Base-by-base conservation (phyloP, 192 early-diverging fungal genomes). In the Neocallimastix lanati region DNA sequence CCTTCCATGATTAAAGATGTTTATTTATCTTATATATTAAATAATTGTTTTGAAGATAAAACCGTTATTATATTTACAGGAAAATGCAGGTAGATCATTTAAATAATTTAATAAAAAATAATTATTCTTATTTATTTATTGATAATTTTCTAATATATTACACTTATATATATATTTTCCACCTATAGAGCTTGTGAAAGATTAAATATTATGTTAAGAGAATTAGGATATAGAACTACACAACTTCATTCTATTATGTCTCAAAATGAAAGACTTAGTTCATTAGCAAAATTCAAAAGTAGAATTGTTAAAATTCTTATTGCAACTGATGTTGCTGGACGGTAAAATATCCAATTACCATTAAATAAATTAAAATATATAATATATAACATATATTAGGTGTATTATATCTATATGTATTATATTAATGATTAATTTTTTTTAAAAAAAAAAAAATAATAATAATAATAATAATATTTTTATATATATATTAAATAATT, bases 251-350 rank as follows among this genome's bases (percentile, higher is more conserved):
- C 93, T 1, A 91, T 93, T 79, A 96, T 99, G 96, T 84, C 93
- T 78, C 98, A 98, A 81, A 88, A 90, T 29, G 94, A 98, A 81
- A 89, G 98, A 37, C 82, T 97, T 18, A 91, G 91, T 77, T 97
- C 95, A 29, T 81, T 99, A 38, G 95, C 93, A 28, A 94, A 95
- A 85, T 99, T 99, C 88, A 92, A 94, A 40, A 89, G 93, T 30
- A 91, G 92, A 77, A 92, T 95, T 15, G 92, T 96, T 25, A 90
- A 91, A 38, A 93, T 99, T 33, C 85, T 99, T 30, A 90, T 99
- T 28, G 93, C 96, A 28, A 99, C 98, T 0, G 98, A 99, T 84
- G 98, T 99, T 28, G 98, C 94, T 77, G 93, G 92, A 86, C 93
- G 93, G 92, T 91, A 87, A 78, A 2, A 11, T 2, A 77, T 28